Evolutionary conservation across 2,329 filamentous ascomycete genomes (phyloP), one percentile per base, ranked within the genome.

Genomic region (Curvularia hawaiiensis): DNA sequence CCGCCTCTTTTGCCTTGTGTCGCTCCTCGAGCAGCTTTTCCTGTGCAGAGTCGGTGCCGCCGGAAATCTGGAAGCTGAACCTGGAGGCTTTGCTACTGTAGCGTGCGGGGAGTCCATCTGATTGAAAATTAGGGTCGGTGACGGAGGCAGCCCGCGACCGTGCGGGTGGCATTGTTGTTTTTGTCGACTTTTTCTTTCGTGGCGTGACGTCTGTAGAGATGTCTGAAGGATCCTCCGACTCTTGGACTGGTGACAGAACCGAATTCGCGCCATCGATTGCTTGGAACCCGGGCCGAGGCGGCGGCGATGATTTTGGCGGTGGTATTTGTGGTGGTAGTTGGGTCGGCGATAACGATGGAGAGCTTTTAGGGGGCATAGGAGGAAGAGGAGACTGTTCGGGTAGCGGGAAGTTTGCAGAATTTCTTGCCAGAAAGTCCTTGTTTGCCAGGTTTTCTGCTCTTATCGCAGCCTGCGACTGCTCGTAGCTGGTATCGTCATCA

Each of bases 31-130:
- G 78, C 38, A 89, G 73, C 73, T 87, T 89, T 73, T 89, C 86
- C 67, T 89, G 85, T 0, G 80, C 79, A 4, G 85, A 86, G 14
- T 89, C 89, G 6, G 85, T 85, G 5, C 88, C 88, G 26, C 88
- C 88, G 16, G 88, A 84, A 81, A 92, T 90, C 68, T 93, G 90
- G 68, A 94, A 94, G 67, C 90, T 93, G 70, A 94, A 93, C 14
- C 90, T 82, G 0, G 89, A 92, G 0, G 90, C 90, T 11, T 88
- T 90, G 71, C 90, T 92, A 3, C 75, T 77, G 45, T 80, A 71
- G 61, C 82, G 79, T 45, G 78, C 74, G 4, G 79, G 79, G 11
- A 78, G 57, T 12, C 75, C 75, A 20, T 72, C 72, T 18, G 74
- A 70, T 30, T 70, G 65, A 44, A 74, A 77, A 1, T 69, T 68